phyloP scores from a whole-genome alignment of 1,284 basidiomycete genomes.

The Erythrobasidium hasegawianum region DNA sequence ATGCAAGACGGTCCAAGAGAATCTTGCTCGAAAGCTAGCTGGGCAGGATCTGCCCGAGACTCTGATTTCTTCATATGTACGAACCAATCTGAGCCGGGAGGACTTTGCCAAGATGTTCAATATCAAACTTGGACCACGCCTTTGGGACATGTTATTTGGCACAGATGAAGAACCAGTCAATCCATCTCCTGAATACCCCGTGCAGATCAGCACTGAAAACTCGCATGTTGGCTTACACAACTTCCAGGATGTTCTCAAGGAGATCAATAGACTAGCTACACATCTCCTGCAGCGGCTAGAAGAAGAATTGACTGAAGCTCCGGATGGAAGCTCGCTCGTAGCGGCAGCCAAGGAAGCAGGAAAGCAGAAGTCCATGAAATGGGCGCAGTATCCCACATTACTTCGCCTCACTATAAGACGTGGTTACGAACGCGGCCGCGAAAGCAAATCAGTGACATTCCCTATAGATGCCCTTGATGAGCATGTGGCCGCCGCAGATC shows the following conservation, averaged over 20 bases:
- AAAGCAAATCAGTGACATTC: conserved; percentile 16
- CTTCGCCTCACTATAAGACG: conserved; percentile 29
- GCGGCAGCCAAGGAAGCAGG: neutral
- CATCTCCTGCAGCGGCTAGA: conserved; percentile 45
- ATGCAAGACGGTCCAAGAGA: conserved; percentile 14
- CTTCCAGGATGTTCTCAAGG: conserved; percentile 36
- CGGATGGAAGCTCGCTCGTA: neutral
- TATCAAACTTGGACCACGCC: conserved; percentile 40
- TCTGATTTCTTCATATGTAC: conserved; percentile 32
- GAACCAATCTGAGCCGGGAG: conserved; percentile 38
- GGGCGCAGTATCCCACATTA: conserved; percentile 28
- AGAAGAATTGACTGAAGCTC: conserved; percentile 28
- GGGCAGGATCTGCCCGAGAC: conserved; percentile 12
- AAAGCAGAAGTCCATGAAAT: neutral
- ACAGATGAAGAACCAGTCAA: conserved; percentile 46
- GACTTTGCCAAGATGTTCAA: conserved; percentile 43
- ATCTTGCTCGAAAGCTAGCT: neutral
- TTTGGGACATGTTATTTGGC: conserved; percentile 47
- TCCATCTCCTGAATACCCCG: conserved; percentile 47
- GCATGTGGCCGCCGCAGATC: neutral
- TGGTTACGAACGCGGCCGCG: conserved; percentile 22
- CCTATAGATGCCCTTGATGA: conserved; percentile 31
- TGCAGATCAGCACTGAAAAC: conserved; percentile 49
- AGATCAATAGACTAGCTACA: conserved; percentile 34
- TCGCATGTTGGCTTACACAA: conserved; percentile 39